Conservation (phyloP, 192 early-diverging fungal genomes). For the Coemansia umbellata region DNA sequence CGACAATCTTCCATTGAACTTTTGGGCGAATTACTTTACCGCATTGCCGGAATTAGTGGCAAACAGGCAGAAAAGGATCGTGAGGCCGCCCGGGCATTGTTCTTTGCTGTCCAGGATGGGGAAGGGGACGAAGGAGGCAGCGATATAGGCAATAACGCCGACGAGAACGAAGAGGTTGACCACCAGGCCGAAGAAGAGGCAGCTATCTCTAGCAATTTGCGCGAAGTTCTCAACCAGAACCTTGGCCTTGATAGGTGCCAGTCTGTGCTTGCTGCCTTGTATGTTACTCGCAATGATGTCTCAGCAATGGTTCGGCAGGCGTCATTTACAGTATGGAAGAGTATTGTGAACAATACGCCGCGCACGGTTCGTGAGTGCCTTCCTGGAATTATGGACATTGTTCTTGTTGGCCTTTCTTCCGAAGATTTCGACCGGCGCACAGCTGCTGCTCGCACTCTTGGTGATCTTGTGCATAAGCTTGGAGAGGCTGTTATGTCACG, state of each 20-base stretch:
- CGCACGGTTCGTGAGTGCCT: constrained; percentile 95
- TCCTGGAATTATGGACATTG: constrained; percentile 84
- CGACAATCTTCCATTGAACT: constrained; percentile 91
- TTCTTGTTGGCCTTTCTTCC: constrained; percentile 76
- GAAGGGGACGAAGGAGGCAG: constrained; percentile 52
- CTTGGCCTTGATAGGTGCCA: constrained; percentile 85
- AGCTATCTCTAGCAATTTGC: constrained; percentile 32
- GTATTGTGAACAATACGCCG: constrained; percentile 92
- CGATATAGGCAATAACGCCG: constrained; percentile 14
- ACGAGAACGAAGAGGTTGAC: constrained; percentile 9
- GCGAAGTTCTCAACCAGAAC: constrained; percentile 61
- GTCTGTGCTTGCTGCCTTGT: constrained; percentile 82
- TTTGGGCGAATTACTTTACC: constrained; percentile 90
- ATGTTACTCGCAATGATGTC: constrained; percentile 86
- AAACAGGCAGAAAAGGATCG: constrained; percentile 55
- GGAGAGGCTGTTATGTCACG: constrained; percentile 85
- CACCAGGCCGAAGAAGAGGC: constrained; percentile 32
- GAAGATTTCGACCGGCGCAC: constrained; percentile 74
- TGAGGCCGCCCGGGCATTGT: constrained; percentile 39
- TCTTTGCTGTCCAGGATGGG: constrained; percentile 37
- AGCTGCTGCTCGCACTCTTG: constrained; percentile 86
- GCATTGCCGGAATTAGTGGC: constrained; percentile 80
- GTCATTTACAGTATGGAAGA: constrained; percentile 91
- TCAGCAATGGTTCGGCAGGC: constrained; percentile 81
- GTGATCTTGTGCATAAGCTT: constrained; percentile 91